Evolutionary conservation across 2,329 filamentous ascomycete genomes (phyloP), one percentile per base, ranked within the genome.

Genomic region (Torrubiella hemipterigena): DNA sequence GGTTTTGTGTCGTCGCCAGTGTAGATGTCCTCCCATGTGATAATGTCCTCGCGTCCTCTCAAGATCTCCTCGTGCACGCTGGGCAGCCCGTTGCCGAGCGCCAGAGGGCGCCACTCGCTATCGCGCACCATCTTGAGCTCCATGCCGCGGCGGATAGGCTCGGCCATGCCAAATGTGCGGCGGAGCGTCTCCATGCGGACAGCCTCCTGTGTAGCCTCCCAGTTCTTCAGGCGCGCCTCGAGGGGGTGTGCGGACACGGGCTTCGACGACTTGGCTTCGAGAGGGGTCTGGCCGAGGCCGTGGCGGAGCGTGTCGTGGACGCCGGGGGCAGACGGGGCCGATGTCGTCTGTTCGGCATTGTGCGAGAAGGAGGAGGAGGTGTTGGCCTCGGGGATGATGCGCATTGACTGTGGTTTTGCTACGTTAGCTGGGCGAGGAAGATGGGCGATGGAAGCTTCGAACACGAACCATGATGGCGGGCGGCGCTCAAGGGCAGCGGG

Each of bases 11-110:
- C 84, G 45, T 82, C 79, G 37, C 85, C 84, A 14, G 70, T 74
- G 53, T 80, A 96, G 14, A 98, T 76, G 63, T 96, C 91, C 68
- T 98, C 91, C 91, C 91, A 98, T 7, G 69, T 74, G 45, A 93
- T 66, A 47, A 73, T 79, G 17, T 70, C 62, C 54, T 96, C 91
- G 49, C 77, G 65, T 4, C 86, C 87, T 38, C 69, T 70, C 49
- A 98, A 61, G 40, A 98, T 85, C 54, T 96, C 89, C 64, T 85
- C 83, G 61, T 95, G 87, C 31, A 96, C 67, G 49, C 76, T 75
- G 9, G 72, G 68, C 29, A 64, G 56, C 44, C 50, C 62, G 31
- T 63, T 58, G 22, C 77, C 74, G 34, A 93, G 63, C 27, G 73
- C 76, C 45, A 73, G 62, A 29, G 85, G 85, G 48, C 76, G 70